Evolutionary conservation across 192 early-diverging fungal genomes (phyloP).

Genomic region (Coemansia sp.): DNA sequence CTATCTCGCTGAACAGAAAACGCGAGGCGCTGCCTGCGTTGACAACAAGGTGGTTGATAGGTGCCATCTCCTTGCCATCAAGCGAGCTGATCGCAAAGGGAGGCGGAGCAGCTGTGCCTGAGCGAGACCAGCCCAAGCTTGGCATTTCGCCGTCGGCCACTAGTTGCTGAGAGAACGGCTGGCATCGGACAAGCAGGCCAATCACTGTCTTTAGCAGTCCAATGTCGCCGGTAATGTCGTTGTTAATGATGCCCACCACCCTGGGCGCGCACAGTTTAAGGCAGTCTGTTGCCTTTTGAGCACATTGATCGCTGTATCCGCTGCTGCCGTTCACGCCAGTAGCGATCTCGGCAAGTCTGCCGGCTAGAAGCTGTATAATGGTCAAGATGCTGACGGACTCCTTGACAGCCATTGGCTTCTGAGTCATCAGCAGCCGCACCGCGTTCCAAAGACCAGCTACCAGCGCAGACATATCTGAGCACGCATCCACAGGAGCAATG

Average conservation of each 20-base stretch:
- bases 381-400: slow-evolving; percentile 17
- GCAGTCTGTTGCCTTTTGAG: background rate
- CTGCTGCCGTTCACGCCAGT: background rate
- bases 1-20: slow-evolving; percentile 6
- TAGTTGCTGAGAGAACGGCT: slow-evolving; percentile 21
- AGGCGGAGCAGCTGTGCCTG: background rate
- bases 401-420: slow-evolving; percentile 12
- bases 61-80: slow-evolving; percentile 24
- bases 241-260: slow-evolving; percentile 10
- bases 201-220: slow-evolving; percentile 14
- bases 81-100: background rate
- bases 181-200: slow-evolving; percentile 11
- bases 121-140: background rate
- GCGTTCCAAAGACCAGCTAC: slow-evolving; percentile 12
- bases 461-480: slow-evolving; percentile 4
- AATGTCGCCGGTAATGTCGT: slow-evolving; percentile 25
- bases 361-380: slow-evolving; percentile 6
- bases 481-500: background rate
- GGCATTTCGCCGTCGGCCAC: background rate
- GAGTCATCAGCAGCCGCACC: slow-evolving; percentile 14
- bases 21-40: slow-evolving; percentile 21
- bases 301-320: background rate
- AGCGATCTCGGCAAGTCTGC: slow-evolving; percentile 5
- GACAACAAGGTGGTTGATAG: slow-evolving; percentile 14
- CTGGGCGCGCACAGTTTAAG: slow-evolving; percentile 13